Evolutionary conservation across 2,329 filamentous ascomycete species (phyloP), one percentile per base, ranked within the genome.

Genomic region (Colletotrichum acutatum): DNA sequence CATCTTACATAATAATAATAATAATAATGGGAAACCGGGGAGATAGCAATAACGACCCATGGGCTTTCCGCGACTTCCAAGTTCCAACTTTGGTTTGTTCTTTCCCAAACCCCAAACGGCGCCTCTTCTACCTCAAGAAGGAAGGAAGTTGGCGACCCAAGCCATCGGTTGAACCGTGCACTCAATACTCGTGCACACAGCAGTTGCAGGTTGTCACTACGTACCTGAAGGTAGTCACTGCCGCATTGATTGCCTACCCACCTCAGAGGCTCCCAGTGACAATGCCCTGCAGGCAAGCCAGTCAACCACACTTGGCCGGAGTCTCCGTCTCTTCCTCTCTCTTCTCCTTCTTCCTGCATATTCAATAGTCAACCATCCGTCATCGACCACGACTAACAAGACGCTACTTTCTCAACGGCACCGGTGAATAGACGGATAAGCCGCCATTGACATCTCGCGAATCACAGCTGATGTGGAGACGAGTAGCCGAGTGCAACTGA

Each of bases 311-410:
- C 3, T 54, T 32, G 30, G 49, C 30, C 61, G 65, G 65, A 60
- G 68, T 71, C 68, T 46, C 64, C 57, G 56, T 68, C 56, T 65
- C 49, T 49, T 49, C 42, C 19, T 49, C 19, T 49, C 42, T 49
- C 42, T 14, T n/a, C 49, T 46, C 62, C 57, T 66, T 37, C 57
- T 34, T 71, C 64, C 64, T 60, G 68, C 63, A 54, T 54, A 11
- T 24, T 24, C 14, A 49, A 26, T 52, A 54, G 30, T 42, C 14
- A 6, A 11, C 19, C 56, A 42, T 71, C 62, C 22, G 46, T 46
- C 68, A 56, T 26, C 37, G 30, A 22, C 14, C 28, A 19, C 9
- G 19, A 49, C 49, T 22, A 28, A 54, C 8, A n/a, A 7, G 30
- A 32, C 34, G 32, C n/a, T n/a, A 16, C 22, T 12, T 22, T 42